A percentile compares a stretch with the other conserved stretches of the same genome.
Evolutionary conservation across 2,329 filamentous ascomycete genomes (phyloP).

Genomic region (Colletotrichum sp.): DNA sequence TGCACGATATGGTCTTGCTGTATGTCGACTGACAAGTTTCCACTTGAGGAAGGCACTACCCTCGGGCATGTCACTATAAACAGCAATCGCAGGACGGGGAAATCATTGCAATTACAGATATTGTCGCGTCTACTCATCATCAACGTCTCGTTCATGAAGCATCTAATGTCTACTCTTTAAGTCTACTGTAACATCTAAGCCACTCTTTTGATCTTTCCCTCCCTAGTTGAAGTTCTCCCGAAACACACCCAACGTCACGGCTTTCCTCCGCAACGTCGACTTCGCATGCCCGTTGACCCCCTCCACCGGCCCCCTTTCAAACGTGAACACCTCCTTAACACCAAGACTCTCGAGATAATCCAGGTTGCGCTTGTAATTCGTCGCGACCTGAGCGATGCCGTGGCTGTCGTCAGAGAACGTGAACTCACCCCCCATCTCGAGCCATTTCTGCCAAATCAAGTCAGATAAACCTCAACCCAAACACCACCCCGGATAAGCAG

Average conservation of each 20-base stretch:
- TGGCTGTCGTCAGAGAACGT: slow-evolving; percentile 96
- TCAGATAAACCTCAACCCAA: background rate
- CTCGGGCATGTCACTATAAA: background rate
- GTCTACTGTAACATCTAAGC: background rate
- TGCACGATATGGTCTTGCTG: background rate
- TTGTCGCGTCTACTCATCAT: background rate
- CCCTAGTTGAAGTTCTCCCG: slow-evolving; percentile 30
- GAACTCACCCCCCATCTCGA: slow-evolving; percentile 77
- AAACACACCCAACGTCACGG: slow-evolving; percentile 47
- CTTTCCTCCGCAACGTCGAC: slow-evolving; percentile 44
- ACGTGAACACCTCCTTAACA: slow-evolving; percentile 66
- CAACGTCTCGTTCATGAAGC: background rate
- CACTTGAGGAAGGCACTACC: background rate
- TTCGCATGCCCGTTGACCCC: slow-evolving; percentile 32
- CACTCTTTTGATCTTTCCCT: background rate
- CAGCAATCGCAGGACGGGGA: background rate
- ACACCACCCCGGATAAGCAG: no score
- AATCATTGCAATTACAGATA: background rate
- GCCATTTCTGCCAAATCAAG: slow-evolving; percentile 63
- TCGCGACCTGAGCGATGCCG: slow-evolving; percentile 83
- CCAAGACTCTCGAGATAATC: slow-evolving; percentile 72
- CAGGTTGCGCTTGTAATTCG: slow-evolving; percentile 77
- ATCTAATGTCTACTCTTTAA: background rate
- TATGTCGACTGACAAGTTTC: background rate
- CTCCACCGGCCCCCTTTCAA: slow-evolving; percentile 40